Evolutionary conservation across 83 land plant genomes (phyloP).

Genomic region (Larix sibirica): DNA sequence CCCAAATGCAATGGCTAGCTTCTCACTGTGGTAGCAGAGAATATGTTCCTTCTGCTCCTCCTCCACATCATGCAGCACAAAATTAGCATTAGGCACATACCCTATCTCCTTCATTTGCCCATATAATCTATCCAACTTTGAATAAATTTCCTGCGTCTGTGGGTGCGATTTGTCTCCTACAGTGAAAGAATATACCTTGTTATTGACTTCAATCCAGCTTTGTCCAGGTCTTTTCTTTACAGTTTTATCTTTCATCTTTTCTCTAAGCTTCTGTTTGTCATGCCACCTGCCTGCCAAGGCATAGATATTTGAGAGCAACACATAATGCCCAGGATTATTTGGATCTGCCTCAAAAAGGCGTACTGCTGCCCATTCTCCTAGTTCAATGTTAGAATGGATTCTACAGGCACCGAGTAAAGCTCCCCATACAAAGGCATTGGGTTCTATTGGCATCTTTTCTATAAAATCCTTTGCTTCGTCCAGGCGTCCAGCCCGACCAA

Average conservation of each 20-base stretch:
- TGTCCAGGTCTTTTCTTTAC: constrained; percentile 33
- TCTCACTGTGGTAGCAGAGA: constrained; percentile 49
- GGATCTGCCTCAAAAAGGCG: constrained; percentile 52
- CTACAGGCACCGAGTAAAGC: constrained; percentile 58
- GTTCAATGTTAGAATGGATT: constrained; percentile 50
- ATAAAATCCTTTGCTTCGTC: constrained; percentile 52
- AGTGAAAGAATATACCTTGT: constrained; percentile 40
- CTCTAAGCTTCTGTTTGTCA: constrained; percentile 42
- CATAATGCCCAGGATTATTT: constrained; percentile 40
- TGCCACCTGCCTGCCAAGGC: constrained; percentile 44
- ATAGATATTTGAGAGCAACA: constrained; percentile 47
- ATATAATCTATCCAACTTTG: constrained; percentile 33
- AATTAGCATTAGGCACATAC: constrained; percentile 22
- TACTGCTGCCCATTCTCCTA: constrained; percentile 53
- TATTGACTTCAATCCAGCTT: constrained; percentile 58
- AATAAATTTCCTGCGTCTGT: constrained; percentile 25
- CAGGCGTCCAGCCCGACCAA: constrained; percentile 45
- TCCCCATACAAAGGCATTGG: constrained; percentile 64
- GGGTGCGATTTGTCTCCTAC: constrained; percentile 22
- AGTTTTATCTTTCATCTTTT: constrained; percentile 47
- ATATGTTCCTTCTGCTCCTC: constrained; percentile 21
- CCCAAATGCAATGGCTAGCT: constrained; percentile 64
- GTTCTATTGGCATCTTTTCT: constrained; percentile 36
- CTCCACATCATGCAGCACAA: constrained; percentile 27
- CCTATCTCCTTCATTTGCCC: constrained; percentile 39